Evolutionary conservation across 371 early-diverging fungal genomes (phyloP).

Genomic region (Lichtheimia hyalospora): DNA sequence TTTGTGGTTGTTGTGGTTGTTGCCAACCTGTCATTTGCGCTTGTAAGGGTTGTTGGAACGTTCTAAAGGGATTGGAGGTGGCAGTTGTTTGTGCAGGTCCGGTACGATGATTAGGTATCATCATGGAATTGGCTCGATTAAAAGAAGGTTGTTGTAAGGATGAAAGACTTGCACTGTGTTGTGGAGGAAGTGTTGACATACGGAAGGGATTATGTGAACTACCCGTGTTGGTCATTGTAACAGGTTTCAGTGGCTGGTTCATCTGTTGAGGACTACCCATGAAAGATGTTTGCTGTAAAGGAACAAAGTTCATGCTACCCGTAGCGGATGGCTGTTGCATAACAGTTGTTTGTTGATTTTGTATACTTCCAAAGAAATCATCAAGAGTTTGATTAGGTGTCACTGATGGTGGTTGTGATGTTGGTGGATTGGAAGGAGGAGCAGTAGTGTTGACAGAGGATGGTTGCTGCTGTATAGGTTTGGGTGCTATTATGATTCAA

Average conservation of each 20-base stretch:
- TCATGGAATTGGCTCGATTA: neutral
- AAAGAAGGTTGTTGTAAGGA: constrained; percentile 7
- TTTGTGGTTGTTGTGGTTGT: neutral
- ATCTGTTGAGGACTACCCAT: neutral
- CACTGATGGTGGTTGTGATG: constrained; percentile 18
- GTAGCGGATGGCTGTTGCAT: constrained; percentile 31
- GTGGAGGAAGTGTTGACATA: neutral
- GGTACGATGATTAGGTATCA: neutral
- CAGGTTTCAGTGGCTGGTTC: neutral
- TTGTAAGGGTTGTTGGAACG: neutral
- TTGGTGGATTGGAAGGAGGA: constrained; percentile 16
- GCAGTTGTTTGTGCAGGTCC: neutral
- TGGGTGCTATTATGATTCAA: too few species aligned
- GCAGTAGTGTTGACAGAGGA: constrained; percentile 7
- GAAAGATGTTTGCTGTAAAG: neutral
- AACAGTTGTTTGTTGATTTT: constrained; percentile 56
- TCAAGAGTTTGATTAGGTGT: constrained; percentile 49
- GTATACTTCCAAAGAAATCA: constrained; percentile 75
- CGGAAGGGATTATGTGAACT: neutral
- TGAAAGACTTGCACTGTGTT: neutral
- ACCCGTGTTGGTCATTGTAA: neutral
- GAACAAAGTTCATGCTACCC: neutral
- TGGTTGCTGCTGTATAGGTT: constrained; percentile 11
- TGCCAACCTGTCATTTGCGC: neutral
- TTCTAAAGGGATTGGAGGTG: constrained; percentile 5